A percentile compares a stretch with the other conserved stretches of the same genome.
phyloP scores from a whole-genome alignment of 805 yeast species.

The Tetrapisispora nanseiensis region DNA sequence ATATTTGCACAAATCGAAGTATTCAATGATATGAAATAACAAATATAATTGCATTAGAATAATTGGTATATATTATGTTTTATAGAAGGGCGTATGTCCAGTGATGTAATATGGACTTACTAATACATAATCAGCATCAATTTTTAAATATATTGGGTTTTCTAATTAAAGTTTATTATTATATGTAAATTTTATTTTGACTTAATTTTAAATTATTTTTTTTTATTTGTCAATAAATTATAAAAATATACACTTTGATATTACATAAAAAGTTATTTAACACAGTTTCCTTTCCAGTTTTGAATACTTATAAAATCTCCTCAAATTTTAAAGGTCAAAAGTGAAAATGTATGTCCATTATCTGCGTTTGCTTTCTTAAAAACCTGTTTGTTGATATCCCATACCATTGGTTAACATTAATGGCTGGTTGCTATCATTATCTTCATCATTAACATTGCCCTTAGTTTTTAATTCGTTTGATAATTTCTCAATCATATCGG shows the following conservation, averaged over 20 bases:
- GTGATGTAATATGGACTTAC: neutral
- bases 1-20: conserved; percentile 18
- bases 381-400: conserved; percentile 5
- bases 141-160: neutral
- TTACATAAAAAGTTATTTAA: conserved; percentile 1
- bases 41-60: neutral
- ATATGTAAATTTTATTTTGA: neutral
- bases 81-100: neutral
- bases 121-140: conserved; percentile 1
- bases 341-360: neutral
- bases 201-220: neutral
- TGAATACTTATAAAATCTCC: neutral
- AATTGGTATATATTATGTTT: neutral
- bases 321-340: neutral
- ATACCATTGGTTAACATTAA: conserved; percentile 42
- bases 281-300: neutral
- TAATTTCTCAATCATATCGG: conserved; percentile 52
- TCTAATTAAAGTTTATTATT: neutral
- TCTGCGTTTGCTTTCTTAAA: neutral
- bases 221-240: neutral
- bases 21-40: conserved; percentile 9
- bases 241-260: conserved; percentile 1
- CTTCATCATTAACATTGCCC: conserved; percentile 44
- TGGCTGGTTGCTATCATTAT: conserved; percentile 49
- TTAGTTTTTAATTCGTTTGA: conserved; percentile 57